Conservation (phyloP, 495 filamentous ascomycete species). For the Pyrenopolyporus hunteri region DNA sequence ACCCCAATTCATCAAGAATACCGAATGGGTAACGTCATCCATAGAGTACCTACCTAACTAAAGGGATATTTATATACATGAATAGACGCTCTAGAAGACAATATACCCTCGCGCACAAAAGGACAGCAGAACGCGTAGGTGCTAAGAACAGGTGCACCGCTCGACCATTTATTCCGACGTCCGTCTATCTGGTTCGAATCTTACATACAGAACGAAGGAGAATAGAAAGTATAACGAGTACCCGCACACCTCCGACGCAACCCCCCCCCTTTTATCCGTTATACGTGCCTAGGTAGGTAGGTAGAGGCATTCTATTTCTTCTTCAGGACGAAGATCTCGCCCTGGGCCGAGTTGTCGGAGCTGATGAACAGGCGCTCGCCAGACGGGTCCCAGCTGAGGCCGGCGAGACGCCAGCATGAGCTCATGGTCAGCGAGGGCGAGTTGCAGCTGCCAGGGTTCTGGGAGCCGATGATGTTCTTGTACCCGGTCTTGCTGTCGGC, state of each 20-base stretch:
- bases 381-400: slow-evolving; percentile 42
- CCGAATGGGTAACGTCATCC: too few relatives aligned
- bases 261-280: neutral
- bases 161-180: slow-evolving; percentile 3
- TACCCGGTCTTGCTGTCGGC: slow-evolving; percentile 43
- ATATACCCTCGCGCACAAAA: neutral
- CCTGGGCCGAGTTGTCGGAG: slow-evolving; percentile 50
- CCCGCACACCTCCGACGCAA: slow-evolving; percentile 8
- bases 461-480: slow-evolving; percentile 42
- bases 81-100: neutral
- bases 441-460: slow-evolving; percentile 39
- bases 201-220: slow-evolving; percentile 11
- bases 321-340: slow-evolving; percentile 50
- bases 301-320: slow-evolving; percentile 31
- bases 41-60: too few relatives aligned
- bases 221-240: slow-evolving; percentile 21
- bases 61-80: neutral
- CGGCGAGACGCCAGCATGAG: slow-evolving; percentile 43
- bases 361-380: slow-evolving; percentile 42
- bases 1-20: too few relatives aligned
- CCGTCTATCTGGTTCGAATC: slow-evolving; percentile 1
- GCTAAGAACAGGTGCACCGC: neutral
- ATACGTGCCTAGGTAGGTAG: neutral
- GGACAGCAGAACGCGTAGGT: neutral
- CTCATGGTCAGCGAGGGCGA: slow-evolving; percentile 38